Base-by-base conservation (phyloP, 139 green algal species). In the Tetradesmus lagerheimii region DNA sequence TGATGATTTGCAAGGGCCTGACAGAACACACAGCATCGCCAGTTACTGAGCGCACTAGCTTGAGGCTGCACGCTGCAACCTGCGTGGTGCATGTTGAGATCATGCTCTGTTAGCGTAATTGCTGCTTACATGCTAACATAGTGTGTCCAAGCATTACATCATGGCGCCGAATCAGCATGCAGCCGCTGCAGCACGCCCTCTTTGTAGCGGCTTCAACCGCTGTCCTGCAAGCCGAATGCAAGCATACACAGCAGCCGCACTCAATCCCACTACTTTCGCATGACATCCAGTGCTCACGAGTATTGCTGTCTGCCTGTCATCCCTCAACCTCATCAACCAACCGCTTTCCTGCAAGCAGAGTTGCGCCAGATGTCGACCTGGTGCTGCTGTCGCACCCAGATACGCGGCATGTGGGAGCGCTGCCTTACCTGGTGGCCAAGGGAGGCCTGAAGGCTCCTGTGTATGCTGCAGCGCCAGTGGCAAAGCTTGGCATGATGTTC, bases 341-440 rank as follows among this genome's bases (percentile, higher is more conserved):
- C 67, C 39, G 67, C 67, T 78, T 78, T 78, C 39, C 34, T 84
- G 34, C 31, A 37, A 43, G 15, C 79, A 89, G 41, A 45, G 67
- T 76, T 6, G 27, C 92, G 0, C 87, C 87, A 1, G 38, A 64
- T 0, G 64, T 96, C 3, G 89, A 98, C 64, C 91, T 93, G 31
- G 96, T 99, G 76, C 91, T 99, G 83, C 86, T 99, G 37, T 97
- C 95, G 0, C 97, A 99, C 83, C 91, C 95, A 0, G 95, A 98
- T 80, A 90, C 90, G 1, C 41, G 45, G 1, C 98, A 99, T 89
- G 37, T 98, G 47, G 98, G 97, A 0, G 98, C 96, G 0, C 92
- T 99, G 86, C 96, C 98, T 1, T 96, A 97, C 88, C 91, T 97
- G 27, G 88, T 98, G 29, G 92, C 90, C 1, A 92, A 93, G 35